Evolutionary conservation across 345 rosid genomes (phyloP).

Genomic region (Populus davidiana): DNA sequence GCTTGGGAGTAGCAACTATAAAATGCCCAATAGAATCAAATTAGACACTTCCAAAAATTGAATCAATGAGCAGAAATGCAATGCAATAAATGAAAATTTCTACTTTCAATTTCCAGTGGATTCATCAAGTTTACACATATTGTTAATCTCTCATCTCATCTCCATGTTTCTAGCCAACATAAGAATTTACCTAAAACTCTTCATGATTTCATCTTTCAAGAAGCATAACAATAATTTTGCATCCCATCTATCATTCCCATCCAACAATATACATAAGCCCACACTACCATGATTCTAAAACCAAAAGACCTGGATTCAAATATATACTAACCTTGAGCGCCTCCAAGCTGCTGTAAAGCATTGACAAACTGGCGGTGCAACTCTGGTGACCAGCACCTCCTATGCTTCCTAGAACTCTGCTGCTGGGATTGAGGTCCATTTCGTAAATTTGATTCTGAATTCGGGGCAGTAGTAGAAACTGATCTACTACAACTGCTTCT

Average conservation of each 20-base stretch:
- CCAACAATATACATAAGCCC: neutral
- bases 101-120: neutral
- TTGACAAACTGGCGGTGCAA: constrained; percentile 75
- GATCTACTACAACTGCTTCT: constrained; percentile 41
- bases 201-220: neutral
- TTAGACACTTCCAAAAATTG: constrained; percentile 6
- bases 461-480: constrained; percentile 37
- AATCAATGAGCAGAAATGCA: neutral
- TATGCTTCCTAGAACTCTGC: constrained; percentile 69
- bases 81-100: neutral
- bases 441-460: constrained; percentile 30
- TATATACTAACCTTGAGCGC: constrained; percentile 61
- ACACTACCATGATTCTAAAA: neutral
- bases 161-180: neutral
- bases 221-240: neutral
- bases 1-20: constrained; percentile 96
- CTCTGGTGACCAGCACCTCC: constrained; percentile 97
- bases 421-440: constrained; percentile 44
- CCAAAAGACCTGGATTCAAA: neutral
- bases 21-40: constrained; percentile 5
- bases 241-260: neutral
- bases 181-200: neutral
- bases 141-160: neutral
- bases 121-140: constrained; percentile 1
- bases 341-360: constrained; percentile 89